Conservation (phyloP, 2,329 filamentous ascomycete genomes). For the Camillea tinctor region DNA sequence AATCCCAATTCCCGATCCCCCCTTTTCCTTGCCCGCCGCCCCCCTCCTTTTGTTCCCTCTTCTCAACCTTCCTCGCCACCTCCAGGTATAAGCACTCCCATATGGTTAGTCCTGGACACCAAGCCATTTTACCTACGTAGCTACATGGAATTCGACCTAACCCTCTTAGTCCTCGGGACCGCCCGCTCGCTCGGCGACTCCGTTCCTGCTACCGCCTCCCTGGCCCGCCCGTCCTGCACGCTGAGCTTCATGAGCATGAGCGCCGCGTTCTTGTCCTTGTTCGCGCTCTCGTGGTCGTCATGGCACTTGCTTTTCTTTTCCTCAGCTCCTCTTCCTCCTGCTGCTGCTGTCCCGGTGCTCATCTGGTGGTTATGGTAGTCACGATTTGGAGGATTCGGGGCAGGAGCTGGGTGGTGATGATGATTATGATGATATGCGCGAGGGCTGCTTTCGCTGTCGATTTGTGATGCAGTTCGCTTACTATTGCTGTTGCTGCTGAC, state of each 20-base stretch:
- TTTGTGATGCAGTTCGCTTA: conserved; percentile 30
- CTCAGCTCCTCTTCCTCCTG: not conserved
- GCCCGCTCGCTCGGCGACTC: conserved; percentile 1
- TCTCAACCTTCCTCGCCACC: not conserved
- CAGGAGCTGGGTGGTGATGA: not conserved
- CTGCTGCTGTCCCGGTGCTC: too few relatives aligned
- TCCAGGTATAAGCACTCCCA: not conserved
- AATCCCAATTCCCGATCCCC: not conserved
- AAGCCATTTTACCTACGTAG: not conserved
- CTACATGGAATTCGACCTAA: conserved; percentile 42
- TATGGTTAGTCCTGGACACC: too few relatives aligned
- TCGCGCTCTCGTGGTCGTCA: conserved; percentile 8
- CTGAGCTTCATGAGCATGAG: conserved; percentile 48
- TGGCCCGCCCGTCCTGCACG: conserved; percentile 23
- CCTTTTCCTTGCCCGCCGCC: not conserved
- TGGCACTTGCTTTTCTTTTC: conserved; percentile 16
- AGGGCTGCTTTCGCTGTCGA: conserved; percentile 19
- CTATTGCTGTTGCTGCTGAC: conserved; percentile 5
- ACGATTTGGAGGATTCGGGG: not conserved
- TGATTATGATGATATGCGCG: not conserved
- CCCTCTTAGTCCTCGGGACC: conserved; percentile 38
- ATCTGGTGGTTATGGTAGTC: not conserved
- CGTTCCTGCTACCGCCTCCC: conserved; percentile 1
- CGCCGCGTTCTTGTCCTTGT: conserved; percentile 44
- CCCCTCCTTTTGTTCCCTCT: not conserved